Base-by-base conservation (phyloP, 768 basidiomycete genomes). In the Fomitopsis pulvina region DNA sequence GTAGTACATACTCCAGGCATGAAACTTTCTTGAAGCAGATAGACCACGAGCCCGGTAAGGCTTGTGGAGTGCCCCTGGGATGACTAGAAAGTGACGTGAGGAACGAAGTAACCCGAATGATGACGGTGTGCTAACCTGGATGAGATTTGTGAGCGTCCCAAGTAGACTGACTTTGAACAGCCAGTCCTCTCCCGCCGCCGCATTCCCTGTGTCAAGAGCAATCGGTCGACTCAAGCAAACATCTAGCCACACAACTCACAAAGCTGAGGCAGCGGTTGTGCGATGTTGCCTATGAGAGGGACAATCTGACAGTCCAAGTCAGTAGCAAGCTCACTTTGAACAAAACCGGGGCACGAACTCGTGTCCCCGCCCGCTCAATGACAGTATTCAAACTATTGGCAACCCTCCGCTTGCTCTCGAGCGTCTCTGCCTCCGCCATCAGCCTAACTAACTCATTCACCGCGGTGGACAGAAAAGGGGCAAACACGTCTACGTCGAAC, bases 371-470 rank as follows among this genome's bases (percentile, higher is more conserved):
- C 28, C 71, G 55, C 51, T 85, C 79, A 41, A 94, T 82, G 37
- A 93, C 68, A 1, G 76, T 73, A 52, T 83, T 87, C 45, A 95
- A 64, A 42, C 80, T 80, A 46, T 72, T 71, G 25, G 81, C 79
- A n/a, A 94, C 72, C 50, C 85, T 75, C 34, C 79, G 78, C 64
- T 90, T 90, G 62, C 77, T 86, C 61, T 93, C 91, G 20, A 83
- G 68, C 2, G 83, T 80, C 40, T 89, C 83, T 0, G 80, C 80
- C 60, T 92, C 87, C 2, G 74, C 77, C 52, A 91, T 74, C 22
- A 95, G 69, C 41, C 62, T 68, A n/a, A 92, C 72, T 1, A 93
- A 72, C 46, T 84, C 79, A n/a, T 73, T 69, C 20, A 92, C 72
- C 0, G 77, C 72, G 0, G 69, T 63, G 2, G 77, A 71, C 25